These are phyloP conservation scores for Alternaria arbusti DNA, from an alignment of 2,329 filamentous ascomycete genomes.

Conservation along the genomic window DNA sequence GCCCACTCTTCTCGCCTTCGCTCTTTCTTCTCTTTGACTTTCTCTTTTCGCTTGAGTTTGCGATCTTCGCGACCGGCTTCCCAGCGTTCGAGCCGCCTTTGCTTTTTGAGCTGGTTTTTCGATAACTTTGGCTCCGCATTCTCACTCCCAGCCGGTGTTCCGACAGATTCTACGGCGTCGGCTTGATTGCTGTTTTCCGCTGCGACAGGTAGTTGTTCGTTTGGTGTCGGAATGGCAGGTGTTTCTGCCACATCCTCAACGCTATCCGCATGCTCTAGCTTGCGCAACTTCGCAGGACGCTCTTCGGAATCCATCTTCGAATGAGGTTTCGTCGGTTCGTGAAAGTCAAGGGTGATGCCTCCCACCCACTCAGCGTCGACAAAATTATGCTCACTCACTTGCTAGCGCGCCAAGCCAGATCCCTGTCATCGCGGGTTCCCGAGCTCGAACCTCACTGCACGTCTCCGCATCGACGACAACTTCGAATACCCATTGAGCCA, in stretches of 20 bases:
- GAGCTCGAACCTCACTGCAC: constrained; percentile 34
- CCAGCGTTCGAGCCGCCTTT: constrained; percentile 74
- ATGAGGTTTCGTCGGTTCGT: not conserved
- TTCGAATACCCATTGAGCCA: constrained; percentile 37
- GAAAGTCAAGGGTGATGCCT: constrained; percentile 5
- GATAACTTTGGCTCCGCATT: constrained; percentile 61
- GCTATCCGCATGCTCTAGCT: constrained; percentile 51
- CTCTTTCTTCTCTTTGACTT: constrained; percentile 60
- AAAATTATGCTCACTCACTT: constrained; percentile 34
- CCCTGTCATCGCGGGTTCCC: constrained; percentile 28
- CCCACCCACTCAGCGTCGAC: constrained; percentile 30
- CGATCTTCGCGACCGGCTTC: constrained; percentile 70
- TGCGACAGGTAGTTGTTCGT: constrained; percentile 17
- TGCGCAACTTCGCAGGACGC: constrained; percentile 62
- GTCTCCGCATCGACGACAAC: constrained; percentile 33
- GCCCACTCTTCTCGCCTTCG: constrained; percentile 55
- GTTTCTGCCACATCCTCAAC: constrained; percentile 14
- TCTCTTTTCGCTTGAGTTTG: constrained; percentile 65
- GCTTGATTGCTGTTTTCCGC: constrained; percentile 17
- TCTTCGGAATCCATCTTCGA: constrained; percentile 62
- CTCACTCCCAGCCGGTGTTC: constrained; percentile 8
- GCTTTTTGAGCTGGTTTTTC: constrained; percentile 85
- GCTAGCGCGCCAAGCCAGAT: constrained; percentile 36
- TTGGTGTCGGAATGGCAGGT: constrained; percentile 13
- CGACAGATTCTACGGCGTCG: not conserved